Base-by-base conservation (phyloP, 306 rosid species). In the Trifolium pratense region DNA sequence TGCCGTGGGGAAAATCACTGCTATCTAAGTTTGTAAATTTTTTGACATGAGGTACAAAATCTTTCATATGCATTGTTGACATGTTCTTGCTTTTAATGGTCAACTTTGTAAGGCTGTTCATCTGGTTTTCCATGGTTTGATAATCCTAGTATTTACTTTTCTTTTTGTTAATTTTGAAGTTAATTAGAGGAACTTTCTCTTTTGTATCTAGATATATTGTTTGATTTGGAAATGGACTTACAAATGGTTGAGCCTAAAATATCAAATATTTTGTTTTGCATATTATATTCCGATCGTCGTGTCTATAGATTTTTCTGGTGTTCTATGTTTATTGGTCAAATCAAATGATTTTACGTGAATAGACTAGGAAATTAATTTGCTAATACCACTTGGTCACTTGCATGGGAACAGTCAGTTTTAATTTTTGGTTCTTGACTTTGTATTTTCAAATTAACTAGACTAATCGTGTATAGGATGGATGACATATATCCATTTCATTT, bases 1-100 rank as follows among this genome's bases (percentile, higher is more conserved):
- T 52, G 99, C 97, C 5, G 89, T 90, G 71, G 99, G 99, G 70
- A 95, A 91, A 82, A 87, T 95, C 73, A 95, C 88, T 13, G 88
- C 76, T 37, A 78, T 87, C 74, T 82, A 66, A 87, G 60, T 75
- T 84, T 81, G 79, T 55, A 80, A 88, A 86, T 87, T 83, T 87
- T 94, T 94, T 94, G 88, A 81, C 79, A 58, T 37, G 84, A 84
- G 95, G 96, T 88, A 65, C 82, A 76, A 69, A 64, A 12, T 11
- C 6, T 70, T 57, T 34, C 66, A 37, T 52, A 15, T 67, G 81
- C 59, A 13, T 78, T 63, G 32, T 52, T 77, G 71, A 36, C 56
- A 56, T 23, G 18, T 45, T 42, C 46, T 66, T 39, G 45, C 45
- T 58, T 46, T 68, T 56, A 39, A 34, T 3, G 17, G 29, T 46